Conservation (phyloP, 2,329 filamentous ascomycete species). For the Metarhizium robertsii region DNA sequence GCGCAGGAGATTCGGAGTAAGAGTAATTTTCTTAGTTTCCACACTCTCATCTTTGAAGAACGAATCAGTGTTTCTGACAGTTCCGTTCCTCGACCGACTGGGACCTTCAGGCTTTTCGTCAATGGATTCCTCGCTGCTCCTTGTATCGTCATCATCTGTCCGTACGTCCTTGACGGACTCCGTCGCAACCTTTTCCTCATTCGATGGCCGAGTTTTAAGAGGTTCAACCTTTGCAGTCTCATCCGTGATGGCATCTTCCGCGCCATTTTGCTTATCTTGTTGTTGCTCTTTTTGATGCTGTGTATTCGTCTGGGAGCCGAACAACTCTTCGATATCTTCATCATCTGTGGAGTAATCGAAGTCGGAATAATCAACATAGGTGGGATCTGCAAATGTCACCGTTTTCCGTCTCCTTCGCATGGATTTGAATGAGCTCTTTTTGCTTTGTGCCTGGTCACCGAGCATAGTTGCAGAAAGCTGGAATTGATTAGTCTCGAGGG, state of each 20-base stretch:
- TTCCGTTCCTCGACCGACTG: conserved; percentile 71
- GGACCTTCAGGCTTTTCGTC: conserved; percentile 41
- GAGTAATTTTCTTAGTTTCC: conserved; percentile 93
- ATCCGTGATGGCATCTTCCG: conserved; percentile 30
- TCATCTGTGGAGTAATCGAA: conserved; percentile 80
- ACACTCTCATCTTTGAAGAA: conserved; percentile 96
- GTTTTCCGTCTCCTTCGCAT: conserved; percentile 80
- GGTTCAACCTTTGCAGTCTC: conserved; percentile 48
- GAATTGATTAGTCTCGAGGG: conserved; percentile 10
- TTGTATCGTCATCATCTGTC: conserved; percentile 25
- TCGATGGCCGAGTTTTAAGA: conserved; percentile 37
- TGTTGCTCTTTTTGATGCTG: conserved; percentile 21
- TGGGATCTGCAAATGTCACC: conserved; percentile 76
- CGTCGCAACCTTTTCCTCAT: conserved; percentile 29
- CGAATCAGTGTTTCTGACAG: conserved; percentile 83
- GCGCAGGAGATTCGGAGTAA: conserved; percentile 84
- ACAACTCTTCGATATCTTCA: conserved; percentile 38
- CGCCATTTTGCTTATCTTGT: conserved; percentile 8
- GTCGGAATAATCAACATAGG: conserved; percentile 81
- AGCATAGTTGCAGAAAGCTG: conserved; percentile 56
- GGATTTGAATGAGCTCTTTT: conserved; percentile 73
- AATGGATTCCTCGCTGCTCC: conserved; percentile 59
- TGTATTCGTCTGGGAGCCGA: conserved; percentile 23
- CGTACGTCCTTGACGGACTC: conserved; percentile 18
- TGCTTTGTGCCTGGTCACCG: conserved; percentile 60